Evolutionary conservation across 768 basidiomycete species (phyloP).

Genomic region (Krasilnikovozyma curviuscula): DNA sequence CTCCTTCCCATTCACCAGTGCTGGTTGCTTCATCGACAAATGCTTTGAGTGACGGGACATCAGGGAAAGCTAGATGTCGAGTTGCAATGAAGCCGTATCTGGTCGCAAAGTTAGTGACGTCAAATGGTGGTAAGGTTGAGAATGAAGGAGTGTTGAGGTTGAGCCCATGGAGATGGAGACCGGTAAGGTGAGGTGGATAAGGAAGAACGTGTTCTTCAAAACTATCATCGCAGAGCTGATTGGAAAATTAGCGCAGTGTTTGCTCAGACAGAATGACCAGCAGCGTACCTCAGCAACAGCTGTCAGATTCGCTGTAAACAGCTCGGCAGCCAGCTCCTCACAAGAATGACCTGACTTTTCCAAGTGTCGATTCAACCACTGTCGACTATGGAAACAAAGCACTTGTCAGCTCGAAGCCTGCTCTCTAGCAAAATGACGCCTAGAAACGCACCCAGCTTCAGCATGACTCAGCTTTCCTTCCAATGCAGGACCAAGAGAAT

Average conservation of each 20-base stretch:
- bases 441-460: slow-evolving; percentile 1
- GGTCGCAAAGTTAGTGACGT: slow-evolving; percentile 58
- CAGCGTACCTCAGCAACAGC: slow-evolving; percentile 67
- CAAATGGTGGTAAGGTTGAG: slow-evolving; percentile 43
- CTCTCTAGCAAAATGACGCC: neutral
- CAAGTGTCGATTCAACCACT: slow-evolving; percentile 60
- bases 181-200: slow-evolving; percentile 61
- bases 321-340: slow-evolving; percentile 46
- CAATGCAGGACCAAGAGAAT: slow-evolving; percentile 46
- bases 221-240: slow-evolving; percentile 85
- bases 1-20: slow-evolving; percentile 57
- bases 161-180: slow-evolving; percentile 81
- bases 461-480: neutral
- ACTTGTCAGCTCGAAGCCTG: neutral
- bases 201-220: slow-evolving; percentile 93
- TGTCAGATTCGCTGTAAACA: slow-evolving; percentile 73
- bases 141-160: slow-evolving; percentile 50
- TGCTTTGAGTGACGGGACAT: slow-evolving; percentile 54
- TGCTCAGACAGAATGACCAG: neutral
- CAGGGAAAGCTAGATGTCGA: slow-evolving; percentile 38
- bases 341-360: slow-evolving; percentile 42
- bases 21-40: slow-evolving; percentile 35
- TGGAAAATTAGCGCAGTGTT: neutral
- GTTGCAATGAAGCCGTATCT: slow-evolving; percentile 88
- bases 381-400: slow-evolving; percentile 3